Conservation (phyloP, 2,329 filamentous ascomycete species). For the Biscogniauxia sp. region DNA sequence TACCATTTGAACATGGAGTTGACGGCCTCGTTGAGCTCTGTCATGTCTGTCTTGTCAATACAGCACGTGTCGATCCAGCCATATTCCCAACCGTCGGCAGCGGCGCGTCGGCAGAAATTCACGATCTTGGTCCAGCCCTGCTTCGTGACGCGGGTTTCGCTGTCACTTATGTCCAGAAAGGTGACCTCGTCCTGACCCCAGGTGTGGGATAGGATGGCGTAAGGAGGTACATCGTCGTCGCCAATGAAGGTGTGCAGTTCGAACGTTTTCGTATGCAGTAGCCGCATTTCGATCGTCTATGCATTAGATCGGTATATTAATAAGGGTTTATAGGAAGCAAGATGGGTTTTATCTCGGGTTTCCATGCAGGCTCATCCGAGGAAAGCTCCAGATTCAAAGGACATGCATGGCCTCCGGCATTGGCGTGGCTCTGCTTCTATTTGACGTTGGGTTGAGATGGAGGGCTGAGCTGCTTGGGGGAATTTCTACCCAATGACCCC, state of each 20-base stretch:
- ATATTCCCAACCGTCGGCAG: not conserved
- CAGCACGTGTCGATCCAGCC: conserved; percentile 12
- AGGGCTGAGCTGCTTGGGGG: not conserved
- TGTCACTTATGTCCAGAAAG: conserved; percentile 8
- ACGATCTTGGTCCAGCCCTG: conserved; percentile 5
- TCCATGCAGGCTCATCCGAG: not conserved
- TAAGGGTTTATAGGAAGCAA: not conserved
- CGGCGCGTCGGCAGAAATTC: conserved; percentile 5
- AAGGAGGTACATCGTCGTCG: not conserved
- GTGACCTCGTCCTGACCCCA: conserved; percentile 12
- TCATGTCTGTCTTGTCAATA: conserved; percentile 7
- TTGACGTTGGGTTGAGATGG: not conserved
- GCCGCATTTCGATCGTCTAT: not conserved
- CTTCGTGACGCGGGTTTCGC: not conserved
- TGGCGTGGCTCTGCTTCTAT: not conserved
- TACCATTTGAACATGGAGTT: conserved; percentile 9
- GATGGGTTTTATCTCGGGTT: not conserved
- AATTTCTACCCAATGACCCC: not conserved
- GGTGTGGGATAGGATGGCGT: conserved; percentile 8
- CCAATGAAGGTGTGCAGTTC: not conserved
- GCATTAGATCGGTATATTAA: not conserved
- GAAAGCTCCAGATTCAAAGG: not conserved
- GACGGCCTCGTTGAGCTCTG: conserved; percentile 4
- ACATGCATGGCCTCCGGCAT: not conserved
- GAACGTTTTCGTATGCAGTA: not conserved